Evolutionary conservation across 306 rosid genomes (phyloP).

Genomic region (Parietaria judaica): DNA sequence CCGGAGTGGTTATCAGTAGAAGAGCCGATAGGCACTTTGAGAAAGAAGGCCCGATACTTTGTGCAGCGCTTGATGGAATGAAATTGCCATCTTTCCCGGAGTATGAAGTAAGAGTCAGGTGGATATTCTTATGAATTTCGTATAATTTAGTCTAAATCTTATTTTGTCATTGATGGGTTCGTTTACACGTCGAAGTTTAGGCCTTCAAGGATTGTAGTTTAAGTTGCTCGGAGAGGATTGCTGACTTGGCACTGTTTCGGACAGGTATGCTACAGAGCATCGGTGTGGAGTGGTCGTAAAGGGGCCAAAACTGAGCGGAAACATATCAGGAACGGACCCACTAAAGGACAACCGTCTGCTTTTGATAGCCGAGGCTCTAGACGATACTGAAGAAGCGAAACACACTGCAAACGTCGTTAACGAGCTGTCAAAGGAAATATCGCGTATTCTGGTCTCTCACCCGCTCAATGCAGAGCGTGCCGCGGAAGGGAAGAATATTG

Average conservation of each 20-base stretch:
- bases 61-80: conserved; percentile 84
- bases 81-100: conserved; percentile 85
- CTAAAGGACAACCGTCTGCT: conserved; percentile 87
- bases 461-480: conserved; percentile 73
- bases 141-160: conserved; percentile 12
- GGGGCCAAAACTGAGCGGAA: conserved; percentile 88
- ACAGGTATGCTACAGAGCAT: conserved; percentile 95
- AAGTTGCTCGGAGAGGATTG: too few relatives aligned
- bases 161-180: conserved; percentile 9
- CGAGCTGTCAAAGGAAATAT: conserved; percentile 84
- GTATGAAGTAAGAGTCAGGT: conserved; percentile 97
- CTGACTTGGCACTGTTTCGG: conserved; percentile 5
- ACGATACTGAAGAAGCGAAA: conserved; percentile 69
- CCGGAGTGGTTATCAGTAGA: conserved; percentile 70
- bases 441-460: conserved; percentile 71
- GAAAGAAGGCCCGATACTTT: conserved; percentile 87
- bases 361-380: conserved; percentile 84
- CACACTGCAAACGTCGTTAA: conserved; percentile 79
- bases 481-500: conserved; percentile 82
- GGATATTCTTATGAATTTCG: conserved; percentile 27
- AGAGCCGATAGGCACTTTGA: conserved; percentile 98
- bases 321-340: conserved; percentile 93
- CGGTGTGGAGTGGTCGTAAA: conserved; percentile 96
- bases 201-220: too few relatives aligned
- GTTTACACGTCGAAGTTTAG: neutral